Evolutionary conservation across 1,284 basidiomycete species (phyloP).

Genomic region (Xerocomus nothofagi): DNA sequence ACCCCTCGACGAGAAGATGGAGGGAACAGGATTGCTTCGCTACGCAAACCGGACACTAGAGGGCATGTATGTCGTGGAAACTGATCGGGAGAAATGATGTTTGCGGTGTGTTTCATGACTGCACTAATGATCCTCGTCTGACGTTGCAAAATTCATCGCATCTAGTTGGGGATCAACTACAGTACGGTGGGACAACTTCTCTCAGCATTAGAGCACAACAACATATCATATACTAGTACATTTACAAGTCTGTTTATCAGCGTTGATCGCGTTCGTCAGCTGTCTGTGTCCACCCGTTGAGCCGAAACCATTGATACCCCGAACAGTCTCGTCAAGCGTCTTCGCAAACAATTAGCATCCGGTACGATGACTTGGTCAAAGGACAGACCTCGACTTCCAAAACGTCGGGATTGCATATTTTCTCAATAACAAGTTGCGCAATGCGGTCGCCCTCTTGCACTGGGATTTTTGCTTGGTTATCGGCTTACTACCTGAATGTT

Average conservation of each 20-base stretch:
- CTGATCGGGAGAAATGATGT: conserved; percentile 40
- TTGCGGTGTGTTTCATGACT: conserved; percentile 5
- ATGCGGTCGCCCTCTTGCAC: conserved; percentile 91
- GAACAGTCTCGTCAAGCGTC: conserved; percentile 80
- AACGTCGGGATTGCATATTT: conserved; percentile 84
- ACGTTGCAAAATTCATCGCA: too few species aligned
- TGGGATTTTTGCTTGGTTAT: conserved; percentile 34
- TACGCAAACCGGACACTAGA: conserved; percentile 49
- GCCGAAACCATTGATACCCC: conserved; percentile 90
- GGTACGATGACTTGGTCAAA: background rate
- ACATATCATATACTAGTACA: conserved; percentile 9
- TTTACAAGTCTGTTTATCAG: background rate
- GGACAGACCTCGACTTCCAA: conserved; percentile 78
- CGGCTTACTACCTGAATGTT: background rate
- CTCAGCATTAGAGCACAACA: background rate
- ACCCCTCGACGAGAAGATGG: conserved; percentile 28
- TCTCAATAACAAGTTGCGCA: conserved; percentile 93
- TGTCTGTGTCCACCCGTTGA: conserved; percentile 84
- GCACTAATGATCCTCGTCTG: background rate
- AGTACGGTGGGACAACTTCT: background rate
- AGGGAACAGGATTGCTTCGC: conserved; percentile 47
- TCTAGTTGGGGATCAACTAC: background rate
- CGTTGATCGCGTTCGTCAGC: conserved; percentile 32
- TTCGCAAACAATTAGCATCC: conserved; percentile 34
- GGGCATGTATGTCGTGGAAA: conserved; percentile 48